phyloP scores from a whole-genome alignment of 2,329 filamentous ascomycete genomes.

The Grosmannia serpens region DNA sequence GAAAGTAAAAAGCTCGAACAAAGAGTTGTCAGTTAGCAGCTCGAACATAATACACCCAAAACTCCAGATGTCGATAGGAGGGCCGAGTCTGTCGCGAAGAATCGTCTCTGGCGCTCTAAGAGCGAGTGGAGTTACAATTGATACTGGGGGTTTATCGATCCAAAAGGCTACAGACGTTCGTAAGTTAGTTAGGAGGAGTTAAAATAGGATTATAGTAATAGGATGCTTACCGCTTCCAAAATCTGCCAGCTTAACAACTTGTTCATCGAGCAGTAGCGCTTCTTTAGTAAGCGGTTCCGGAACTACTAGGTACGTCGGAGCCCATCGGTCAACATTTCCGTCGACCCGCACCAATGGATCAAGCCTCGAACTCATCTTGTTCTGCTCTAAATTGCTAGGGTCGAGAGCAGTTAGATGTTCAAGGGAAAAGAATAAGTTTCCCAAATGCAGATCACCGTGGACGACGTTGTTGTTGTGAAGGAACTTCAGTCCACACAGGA shows the following conservation, averaged over 20 bases:
- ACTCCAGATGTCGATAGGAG: constrained; percentile 1
- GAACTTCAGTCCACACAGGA: background rate
- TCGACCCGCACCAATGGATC: background rate
- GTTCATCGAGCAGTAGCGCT: background rate
- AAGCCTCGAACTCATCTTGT: background rate
- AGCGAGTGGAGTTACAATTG: background rate
- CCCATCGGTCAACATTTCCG: background rate
- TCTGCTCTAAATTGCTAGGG: background rate
- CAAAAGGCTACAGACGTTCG: background rate
- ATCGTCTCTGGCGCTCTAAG: background rate
- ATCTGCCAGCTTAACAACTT: background rate
- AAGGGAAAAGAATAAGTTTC: background rate
- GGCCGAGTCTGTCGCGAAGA: background rate
- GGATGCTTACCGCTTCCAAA: background rate
- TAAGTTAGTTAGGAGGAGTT: background rate
- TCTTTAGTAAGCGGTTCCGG: background rate
- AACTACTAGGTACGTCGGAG: background rate
- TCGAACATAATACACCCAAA: background rate
- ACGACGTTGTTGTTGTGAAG: background rate
- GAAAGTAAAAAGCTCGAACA: background rate
- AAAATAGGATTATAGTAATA: background rate
- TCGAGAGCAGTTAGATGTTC: background rate
- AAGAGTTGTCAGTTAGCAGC: background rate
- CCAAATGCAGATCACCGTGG: background rate
- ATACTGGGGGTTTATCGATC: background rate